phyloP scores from a whole-genome alignment of 2,329 filamentous ascomycete species.

The Lachnellula cervina region DNA sequence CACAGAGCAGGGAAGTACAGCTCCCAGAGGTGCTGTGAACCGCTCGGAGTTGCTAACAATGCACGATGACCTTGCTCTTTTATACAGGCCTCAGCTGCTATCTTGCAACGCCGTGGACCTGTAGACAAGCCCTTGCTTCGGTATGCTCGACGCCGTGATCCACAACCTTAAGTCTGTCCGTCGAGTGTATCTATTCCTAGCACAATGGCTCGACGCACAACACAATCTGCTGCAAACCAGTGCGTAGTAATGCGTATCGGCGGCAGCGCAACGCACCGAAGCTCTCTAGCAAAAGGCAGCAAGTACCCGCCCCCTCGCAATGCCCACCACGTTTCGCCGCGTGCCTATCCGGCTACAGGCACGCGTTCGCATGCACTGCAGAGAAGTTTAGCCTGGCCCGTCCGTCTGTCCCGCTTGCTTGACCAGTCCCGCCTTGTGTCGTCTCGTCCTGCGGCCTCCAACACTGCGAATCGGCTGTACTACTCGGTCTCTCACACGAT shows the following conservation, averaged over 20 bases:
- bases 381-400: not conserved
- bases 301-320: slow-evolving; percentile 23
- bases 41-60: slow-evolving; percentile 20
- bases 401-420: not conserved
- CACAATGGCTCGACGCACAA: slow-evolving; percentile 10
- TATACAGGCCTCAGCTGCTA: slow-evolving; percentile 17
- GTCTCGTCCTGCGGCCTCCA: slow-evolving; percentile 4
- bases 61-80: slow-evolving; percentile 25
- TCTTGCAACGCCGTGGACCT: slow-evolving; percentile 6
- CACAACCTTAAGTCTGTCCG: slow-evolving; percentile 4
- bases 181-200: slow-evolving; percentile 12
- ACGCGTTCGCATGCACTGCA: slow-evolving; percentile 29
- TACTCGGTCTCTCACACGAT: not conserved
- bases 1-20: slow-evolving; percentile 22
- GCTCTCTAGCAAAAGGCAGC: slow-evolving; percentile 13
- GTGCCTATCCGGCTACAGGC: slow-evolving; percentile 29
- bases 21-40: slow-evolving; percentile 24
- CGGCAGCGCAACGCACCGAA: slow-evolving; percentile 7
- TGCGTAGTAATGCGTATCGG: slow-evolving; percentile 3
- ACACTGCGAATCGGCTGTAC: not conserved
- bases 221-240: slow-evolving; percentile 15
- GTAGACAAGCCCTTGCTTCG: slow-evolving; percentile 8
- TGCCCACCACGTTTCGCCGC: slow-evolving; percentile 30
- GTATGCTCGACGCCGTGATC: slow-evolving; percentile 10
- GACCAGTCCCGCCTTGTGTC: slow-evolving; percentile 2